Evolutionary conservation across 2,329 filamentous ascomycete species (phyloP).

Genomic region (Fusarium udum): DNA sequence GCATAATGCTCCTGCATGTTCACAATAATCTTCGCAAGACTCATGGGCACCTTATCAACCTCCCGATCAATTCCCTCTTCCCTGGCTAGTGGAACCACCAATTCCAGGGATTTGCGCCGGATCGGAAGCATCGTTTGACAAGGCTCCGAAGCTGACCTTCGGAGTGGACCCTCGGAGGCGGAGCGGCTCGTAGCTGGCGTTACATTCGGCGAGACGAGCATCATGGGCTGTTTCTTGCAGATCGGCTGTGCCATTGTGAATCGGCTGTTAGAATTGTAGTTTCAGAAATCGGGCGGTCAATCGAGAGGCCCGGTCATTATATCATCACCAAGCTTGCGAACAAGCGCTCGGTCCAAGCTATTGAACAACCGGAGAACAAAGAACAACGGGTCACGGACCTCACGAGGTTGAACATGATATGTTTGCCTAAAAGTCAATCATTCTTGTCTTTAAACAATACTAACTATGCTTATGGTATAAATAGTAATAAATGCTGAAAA

Average conservation of each 20-base stretch:
- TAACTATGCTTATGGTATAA: slow-evolving; percentile 23
- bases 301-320: background rate
- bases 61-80: background rate
- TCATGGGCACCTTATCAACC: slow-evolving; percentile 7
- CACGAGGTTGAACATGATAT: background rate
- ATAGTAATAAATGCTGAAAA: slow-evolving; percentile 19
- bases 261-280: background rate
- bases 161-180: slow-evolving; percentile 20
- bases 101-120: background rate
- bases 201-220: slow-evolving; percentile 25
- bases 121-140: background rate
- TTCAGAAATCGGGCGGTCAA: background rate
- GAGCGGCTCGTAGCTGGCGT: slow-evolving; percentile 18
- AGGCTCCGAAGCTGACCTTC: background rate
- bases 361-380: slow-evolving; percentile 24
- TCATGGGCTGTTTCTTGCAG: background rate
- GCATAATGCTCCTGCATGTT: slow-evolving; percentile 40
- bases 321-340: background rate
- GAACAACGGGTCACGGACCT: slow-evolving; percentile 21
- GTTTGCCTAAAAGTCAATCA: slow-evolving; percentile 3
- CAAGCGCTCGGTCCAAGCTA: background rate
- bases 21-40: slow-evolving; percentile 20
- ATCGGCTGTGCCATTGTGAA: background rate
- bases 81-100: fast-evolving
- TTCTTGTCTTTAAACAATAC: slow-evolving; percentile 21